These are phyloP conservation scores for Hortiboletus flavorubellus DNA, from an alignment of 768 basidiomycete species.

Conservation along the genomic window DNA sequence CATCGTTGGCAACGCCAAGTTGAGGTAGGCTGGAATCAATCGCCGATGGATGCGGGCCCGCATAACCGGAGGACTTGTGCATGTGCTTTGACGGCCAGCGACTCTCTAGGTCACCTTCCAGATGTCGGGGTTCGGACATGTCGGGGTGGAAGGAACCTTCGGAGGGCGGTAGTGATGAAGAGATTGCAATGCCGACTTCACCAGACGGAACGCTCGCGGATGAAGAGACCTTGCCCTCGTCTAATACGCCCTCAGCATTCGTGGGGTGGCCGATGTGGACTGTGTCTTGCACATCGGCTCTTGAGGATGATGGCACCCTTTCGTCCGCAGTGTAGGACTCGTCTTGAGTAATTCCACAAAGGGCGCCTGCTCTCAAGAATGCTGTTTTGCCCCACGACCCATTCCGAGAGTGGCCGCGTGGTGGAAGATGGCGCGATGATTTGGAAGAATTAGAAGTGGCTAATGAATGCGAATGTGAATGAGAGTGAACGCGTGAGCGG, in stretches of 20 bases:
- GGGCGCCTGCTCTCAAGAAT: constrained; percentile 33
- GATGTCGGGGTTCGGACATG: constrained; percentile 1
- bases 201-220: constrained; percentile 26
- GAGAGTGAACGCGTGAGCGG: constrained; percentile 27
- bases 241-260: not conserved
- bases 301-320: constrained; percentile 21
- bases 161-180: constrained; percentile 31
- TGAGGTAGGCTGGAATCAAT: constrained; percentile 21
- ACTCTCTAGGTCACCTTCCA: not conserved
- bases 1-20: constrained; percentile 20
- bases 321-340: constrained; percentile 25
- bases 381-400: constrained; percentile 40
- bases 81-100: constrained; percentile 13
- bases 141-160: constrained; percentile 20
- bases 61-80: constrained; percentile 34
- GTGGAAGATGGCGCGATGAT: constrained; percentile 21
- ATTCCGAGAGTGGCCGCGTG: constrained; percentile 32
- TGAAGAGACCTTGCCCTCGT: constrained; percentile 25
- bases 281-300: constrained; percentile 23
- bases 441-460: constrained; percentile 33
- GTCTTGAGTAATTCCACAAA: constrained; percentile 26
- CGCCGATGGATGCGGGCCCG: constrained; percentile 40
- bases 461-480: constrained; percentile 40
- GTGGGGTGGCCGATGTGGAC: constrained; percentile 3
- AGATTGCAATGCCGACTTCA: constrained; percentile 43